Evolutionary conservation across 2,329 filamentous ascomycete genomes (phyloP), one percentile per base, ranked within the genome.

Genomic region (Chrysoporthe cubensis): DNA sequence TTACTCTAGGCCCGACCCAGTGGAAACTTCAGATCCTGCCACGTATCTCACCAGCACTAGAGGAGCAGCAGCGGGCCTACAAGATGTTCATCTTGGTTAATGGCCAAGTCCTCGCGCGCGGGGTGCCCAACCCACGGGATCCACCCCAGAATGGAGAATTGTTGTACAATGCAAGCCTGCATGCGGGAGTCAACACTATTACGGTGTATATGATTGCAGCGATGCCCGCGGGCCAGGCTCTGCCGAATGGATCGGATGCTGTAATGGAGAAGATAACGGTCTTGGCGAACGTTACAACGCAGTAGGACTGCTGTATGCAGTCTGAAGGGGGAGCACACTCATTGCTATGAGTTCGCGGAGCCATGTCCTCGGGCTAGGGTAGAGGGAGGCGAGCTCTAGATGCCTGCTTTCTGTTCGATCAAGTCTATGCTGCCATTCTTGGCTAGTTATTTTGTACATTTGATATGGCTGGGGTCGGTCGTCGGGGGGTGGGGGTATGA

Each of bases 231-330:
- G 86, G 84, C 26, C 82, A 87, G 74, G 87, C 84, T 69, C 79
- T 84, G 48, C 80, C 83, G 0, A 84, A 84, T 37, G 89, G 87
- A 0, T 82, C 88, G 11, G 87, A 90, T 70, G 86, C 90, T 46
- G 93, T 96, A 76, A 82, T 94, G 70, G 94, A 97, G 80, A 91
- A 90, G 73, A 85, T 94, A 67, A 93, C 88, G 1, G 83, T 96
- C 40, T 91, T 91, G 78, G 86, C 91, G 69, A 91, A 96, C 78
- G 79, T 96, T 73, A 78, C 88, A 77, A 85, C 80, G 78, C 76
- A 76, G 62, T 84, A 76, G 73, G 58, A 63, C 14, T 60, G 37
- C 42, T 5, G 11, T 14, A 54, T 54, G 7, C 11, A 13, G 50
- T 32, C 50, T 16, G 14, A 16, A 13, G 50, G 26, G 50, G 13